A percentile compares a stretch with the other conserved stretches of the same genome.
Conservation (phyloP, 1,139 yeast genomes). For the Saccharomyces hybrid region DNA sequence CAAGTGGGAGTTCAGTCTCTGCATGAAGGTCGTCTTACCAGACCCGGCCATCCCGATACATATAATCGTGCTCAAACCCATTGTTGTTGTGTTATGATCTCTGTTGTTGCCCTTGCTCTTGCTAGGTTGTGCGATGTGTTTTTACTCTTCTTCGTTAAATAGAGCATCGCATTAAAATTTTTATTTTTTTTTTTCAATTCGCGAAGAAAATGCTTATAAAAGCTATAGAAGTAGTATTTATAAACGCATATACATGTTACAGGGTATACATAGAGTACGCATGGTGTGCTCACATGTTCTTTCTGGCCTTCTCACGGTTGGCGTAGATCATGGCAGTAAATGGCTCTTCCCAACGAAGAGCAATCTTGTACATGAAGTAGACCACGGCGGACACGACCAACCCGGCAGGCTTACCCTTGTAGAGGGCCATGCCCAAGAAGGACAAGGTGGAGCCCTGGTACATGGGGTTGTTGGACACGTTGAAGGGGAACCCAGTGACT, state of each 20-base stretch:
- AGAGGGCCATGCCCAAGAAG: slow-evolving; percentile 83
- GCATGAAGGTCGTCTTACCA: slow-evolving; percentile 98
- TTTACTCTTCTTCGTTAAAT: background rate
- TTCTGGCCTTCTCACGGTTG: slow-evolving; percentile 38
- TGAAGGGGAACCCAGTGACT: slow-evolving; percentile 93
- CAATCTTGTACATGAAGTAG: slow-evolving; percentile 72
- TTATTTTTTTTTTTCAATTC: background rate
- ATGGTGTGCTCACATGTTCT: background rate
- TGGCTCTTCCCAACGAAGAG: slow-evolving; percentile 87
- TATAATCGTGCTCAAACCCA: slow-evolving; percentile 60
- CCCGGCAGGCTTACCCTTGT: slow-evolving; percentile 88
- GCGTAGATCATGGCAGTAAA: slow-evolving; percentile 87
- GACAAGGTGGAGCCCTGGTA: slow-evolving; percentile 86
- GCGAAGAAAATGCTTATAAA: background rate
- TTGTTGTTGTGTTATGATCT: slow-evolving; percentile 15
- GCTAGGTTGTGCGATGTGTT: background rate
- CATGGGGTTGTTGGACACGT: slow-evolving; percentile 88
- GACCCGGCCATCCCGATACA: slow-evolving; percentile 98
- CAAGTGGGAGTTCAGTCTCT: slow-evolving; percentile 80
- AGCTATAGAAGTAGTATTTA: too few species aligned
- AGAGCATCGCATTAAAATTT: background rate
- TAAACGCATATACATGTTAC: background rate
- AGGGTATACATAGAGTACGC: background rate
- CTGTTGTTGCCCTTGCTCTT: background rate
- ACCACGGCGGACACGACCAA: slow-evolving; percentile 64